A percentile compares a stretch with the other conserved stretches of the same genome.
Evolutionary conservation across 805 yeast species (phyloP).

Genomic region (Groenewaldozyma tartarivorans): DNA sequence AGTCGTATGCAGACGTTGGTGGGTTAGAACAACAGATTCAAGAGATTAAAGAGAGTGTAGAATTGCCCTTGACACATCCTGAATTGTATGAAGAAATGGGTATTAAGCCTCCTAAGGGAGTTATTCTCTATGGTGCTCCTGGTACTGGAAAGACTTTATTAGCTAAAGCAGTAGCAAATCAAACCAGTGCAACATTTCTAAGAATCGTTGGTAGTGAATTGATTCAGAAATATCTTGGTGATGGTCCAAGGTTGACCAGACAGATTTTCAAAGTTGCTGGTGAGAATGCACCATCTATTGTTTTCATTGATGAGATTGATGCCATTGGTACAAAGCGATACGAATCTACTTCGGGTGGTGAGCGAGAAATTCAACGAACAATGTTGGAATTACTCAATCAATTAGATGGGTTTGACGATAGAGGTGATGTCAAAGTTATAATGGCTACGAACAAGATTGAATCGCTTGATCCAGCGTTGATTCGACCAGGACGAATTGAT

Average conservation of each 20-base stretch:
- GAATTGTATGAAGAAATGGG: conserved; percentile 98
- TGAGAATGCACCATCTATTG: conserved; percentile 97
- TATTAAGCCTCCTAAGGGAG: conserved; percentile 97
- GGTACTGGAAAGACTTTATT: conserved; percentile 95
- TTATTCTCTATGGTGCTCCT: conserved; percentile 92
- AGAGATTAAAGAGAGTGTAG: conserved; percentile 96
- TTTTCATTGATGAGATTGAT: conserved; percentile 96
- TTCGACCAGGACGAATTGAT: conserved; percentile 96
- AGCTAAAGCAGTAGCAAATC: conserved; percentile 98
- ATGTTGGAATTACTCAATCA: conserved; percentile 94
- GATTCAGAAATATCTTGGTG: conserved; percentile 94
- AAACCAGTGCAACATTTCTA: conserved; percentile 90
- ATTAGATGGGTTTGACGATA: conserved; percentile 92
- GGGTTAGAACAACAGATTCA: conserved; percentile 94
- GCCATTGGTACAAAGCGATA: conserved; percentile 98
- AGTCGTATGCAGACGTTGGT: conserved; percentile 93
- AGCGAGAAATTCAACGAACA: conserved; percentile 93
- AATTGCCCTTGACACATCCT: conserved; percentile 91
- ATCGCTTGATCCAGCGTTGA: conserved; percentile 87
- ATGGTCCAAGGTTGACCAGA: conserved; percentile 90
- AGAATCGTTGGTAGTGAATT: conserved; percentile 96
- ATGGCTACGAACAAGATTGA: conserved; percentile 98
- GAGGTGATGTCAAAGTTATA: conserved; percentile 94
- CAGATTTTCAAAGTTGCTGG: conserved; percentile 95
- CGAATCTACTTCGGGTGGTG: conserved; percentile 87